Conservation (phyloP, 2,329 filamentous ascomycete species). For the Ilyonectria robusta region DNA sequence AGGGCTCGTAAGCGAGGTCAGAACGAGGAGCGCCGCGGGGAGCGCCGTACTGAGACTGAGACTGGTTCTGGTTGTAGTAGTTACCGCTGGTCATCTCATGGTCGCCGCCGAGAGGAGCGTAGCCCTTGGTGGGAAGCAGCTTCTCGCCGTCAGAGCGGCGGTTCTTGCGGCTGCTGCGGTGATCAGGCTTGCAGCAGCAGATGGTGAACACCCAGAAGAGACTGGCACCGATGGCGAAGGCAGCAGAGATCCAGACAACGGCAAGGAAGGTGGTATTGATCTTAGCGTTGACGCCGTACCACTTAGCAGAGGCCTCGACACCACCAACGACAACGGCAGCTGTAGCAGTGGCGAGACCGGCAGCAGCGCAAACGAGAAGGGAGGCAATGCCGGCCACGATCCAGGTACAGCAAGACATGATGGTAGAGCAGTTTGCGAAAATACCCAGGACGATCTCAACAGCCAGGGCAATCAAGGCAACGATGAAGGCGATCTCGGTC, state of each 20-base stretch:
- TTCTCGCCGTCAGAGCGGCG: constrained; percentile 64
- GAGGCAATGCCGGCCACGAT: constrained; percentile 78
- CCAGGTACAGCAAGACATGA: constrained; percentile 86
- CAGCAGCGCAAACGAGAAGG: constrained; percentile 70
- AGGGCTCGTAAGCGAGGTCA: constrained; percentile 75
- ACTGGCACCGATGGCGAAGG: constrained; percentile 80
- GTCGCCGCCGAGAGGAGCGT: constrained; percentile 54
- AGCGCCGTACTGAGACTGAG: constrained; percentile 51
- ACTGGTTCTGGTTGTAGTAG: constrained; percentile 56
- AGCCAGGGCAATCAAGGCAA: constrained; percentile 78
- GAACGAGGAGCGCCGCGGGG: constrained; percentile 60
- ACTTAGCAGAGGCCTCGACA: constrained; percentile 68
- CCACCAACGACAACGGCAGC: constrained; percentile 76
- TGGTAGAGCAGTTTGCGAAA: constrained; percentile 86
- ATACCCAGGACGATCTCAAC: constrained; percentile 84
- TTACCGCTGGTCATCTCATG: constrained; percentile 55
- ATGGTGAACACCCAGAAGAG: constrained; percentile 94
- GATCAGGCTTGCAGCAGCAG: constrained; percentile 79
- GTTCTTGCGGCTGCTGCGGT: constrained; percentile 53
- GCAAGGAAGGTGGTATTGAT: constrained; percentile 80
- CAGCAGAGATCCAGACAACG: constrained; percentile 84
- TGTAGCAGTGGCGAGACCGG: constrained; percentile 81
- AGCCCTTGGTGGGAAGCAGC: constrained; percentile 60
- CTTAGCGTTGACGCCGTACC: constrained; percentile 78
- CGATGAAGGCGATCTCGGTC: constrained; percentile 86